Percentiles rank a stretch among this genome's conserved stretches.
phyloP scores from a whole-genome alignment of 2,329 filamentous ascomycete species.

The Colletotrichum coccodes region DNA sequence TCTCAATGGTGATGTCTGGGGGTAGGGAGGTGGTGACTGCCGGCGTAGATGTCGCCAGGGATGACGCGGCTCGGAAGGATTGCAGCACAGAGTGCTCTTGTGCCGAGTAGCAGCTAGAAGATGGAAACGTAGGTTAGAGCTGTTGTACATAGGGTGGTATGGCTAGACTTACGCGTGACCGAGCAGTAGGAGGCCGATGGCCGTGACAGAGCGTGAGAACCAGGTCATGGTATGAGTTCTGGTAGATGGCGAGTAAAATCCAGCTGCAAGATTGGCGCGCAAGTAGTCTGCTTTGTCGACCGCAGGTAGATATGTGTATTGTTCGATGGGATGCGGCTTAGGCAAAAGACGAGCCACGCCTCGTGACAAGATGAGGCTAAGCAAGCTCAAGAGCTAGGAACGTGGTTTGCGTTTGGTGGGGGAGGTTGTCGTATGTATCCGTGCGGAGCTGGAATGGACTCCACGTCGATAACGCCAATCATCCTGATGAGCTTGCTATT shows the following conservation, averaged over 20 bases:
- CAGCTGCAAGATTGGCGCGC: background rate
- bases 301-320: background rate
- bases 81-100: slow-evolving; percentile 88
- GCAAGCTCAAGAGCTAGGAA: background rate
- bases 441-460: background rate
- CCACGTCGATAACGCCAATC: background rate
- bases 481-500: background rate
- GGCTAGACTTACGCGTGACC: slow-evolving; percentile 80
- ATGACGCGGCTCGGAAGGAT: slow-evolving; percentile 58
- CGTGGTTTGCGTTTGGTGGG: background rate
- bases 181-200: slow-evolving; percentile 81
- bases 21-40: slow-evolving; percentile 70
- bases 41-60: slow-evolving; percentile 51
- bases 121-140: background rate
- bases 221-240: slow-evolving; percentile 68
- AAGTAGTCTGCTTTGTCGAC: background rate
- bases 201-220: slow-evolving; percentile 76
- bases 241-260: background rate
- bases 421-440: background rate
- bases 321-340: background rate
- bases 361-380: background rate
- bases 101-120: slow-evolving; percentile 88
- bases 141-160: background rate
- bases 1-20: slow-evolving; percentile 88
- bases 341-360: background rate